Percentiles rank a stretch among this genome's conserved stretches.
Evolutionary conservation across 495 filamentous ascomycete genomes (phyloP).

Genomic region (Penicillium silybi): DNA sequence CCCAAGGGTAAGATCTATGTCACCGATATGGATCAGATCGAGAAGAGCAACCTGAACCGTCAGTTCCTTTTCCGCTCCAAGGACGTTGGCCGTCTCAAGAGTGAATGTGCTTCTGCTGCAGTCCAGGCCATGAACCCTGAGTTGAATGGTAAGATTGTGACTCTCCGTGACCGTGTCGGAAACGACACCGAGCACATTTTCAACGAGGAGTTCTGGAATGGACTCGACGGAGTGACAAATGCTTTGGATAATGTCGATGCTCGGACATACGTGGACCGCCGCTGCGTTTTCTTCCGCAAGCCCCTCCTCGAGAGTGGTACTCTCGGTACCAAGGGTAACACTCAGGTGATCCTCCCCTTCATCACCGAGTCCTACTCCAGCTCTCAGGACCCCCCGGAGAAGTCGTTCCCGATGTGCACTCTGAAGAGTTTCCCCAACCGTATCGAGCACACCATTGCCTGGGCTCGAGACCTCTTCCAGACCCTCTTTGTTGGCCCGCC

Average conservation of each 20-base stretch:
- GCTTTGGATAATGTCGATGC: constrained; percentile 98
- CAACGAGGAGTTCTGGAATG: constrained; percentile 89
- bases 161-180: constrained; percentile 84
- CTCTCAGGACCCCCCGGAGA: constrained; percentile 96
- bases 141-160: constrained; percentile 75
- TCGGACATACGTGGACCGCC: constrained; percentile 92
- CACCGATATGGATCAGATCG: constrained; percentile 97
- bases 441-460: constrained; percentile 99
- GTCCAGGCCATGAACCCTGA: constrained; percentile 95
- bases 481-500: constrained; percentile 88
- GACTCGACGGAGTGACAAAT: constrained; percentile 91
- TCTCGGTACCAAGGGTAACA: constrained; percentile 97
- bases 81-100: constrained; percentile 97
- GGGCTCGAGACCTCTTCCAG: constrained; percentile 94
- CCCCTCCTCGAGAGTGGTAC: constrained; percentile 95
- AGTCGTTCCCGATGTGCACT: constrained; percentile 98
- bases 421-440: constrained; percentile 96
- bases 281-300: constrained; percentile 98
- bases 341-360: constrained; percentile 85
- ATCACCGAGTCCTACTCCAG: constrained; percentile 98
- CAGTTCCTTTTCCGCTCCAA: constrained; percentile 94
- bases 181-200: constrained; percentile 92
- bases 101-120: constrained; percentile 85
- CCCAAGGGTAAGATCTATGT: constrained; percentile 84
- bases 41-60: constrained; percentile 97